Evolutionary conservation across 2,329 filamentous ascomycete species (phyloP), one percentile per base, ranked within the genome.

Genomic region (Coniochaeta pulveracea): DNA sequence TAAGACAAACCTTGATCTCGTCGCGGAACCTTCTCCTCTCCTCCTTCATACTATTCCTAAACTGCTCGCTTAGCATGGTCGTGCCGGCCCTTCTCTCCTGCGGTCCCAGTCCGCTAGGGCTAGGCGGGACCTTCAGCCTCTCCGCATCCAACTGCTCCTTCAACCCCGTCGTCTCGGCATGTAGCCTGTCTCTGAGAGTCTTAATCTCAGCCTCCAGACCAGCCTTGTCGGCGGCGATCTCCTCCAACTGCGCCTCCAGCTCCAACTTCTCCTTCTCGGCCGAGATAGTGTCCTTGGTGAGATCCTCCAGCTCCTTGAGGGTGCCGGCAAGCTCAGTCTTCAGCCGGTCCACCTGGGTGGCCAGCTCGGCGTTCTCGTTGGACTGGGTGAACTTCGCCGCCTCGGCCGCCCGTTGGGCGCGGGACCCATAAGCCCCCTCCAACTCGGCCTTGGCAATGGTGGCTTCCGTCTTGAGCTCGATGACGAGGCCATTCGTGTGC

Each of bases 391-490:
- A 55, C 28, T 67, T 67, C 1, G 72, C 72, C 14, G 66, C 64
- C 42, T 75, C 70, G 10, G 67, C 66, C 14, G 72, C 71, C 15
- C 72, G 68, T 53, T 76, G 64, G 37, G 68, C 64, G 38, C 71
- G 65, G 37, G 66, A 65, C 37, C 72, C 72, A 47, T 76, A 75
- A 17, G 72, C 72, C 36, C 69, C 69, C 41, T 77, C 72, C 19
- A 77, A 63, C 51, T 77, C 72, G 12, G 72, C 72, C 46, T 70
- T 67, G 33, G 69, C 67, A 44, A 76, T 65, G 28, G 71, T 73
- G 38, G 73, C 58, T 45, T 76, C 72, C 34, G 70, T 75, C 61
- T 76, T 76, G 48, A 72, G 60, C 53, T 75, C 69, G 21, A 69
- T 64, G 35, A 74, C 49, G 46, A 63, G 61, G 46, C 62, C 56